A percentile compares a stretch with the other conserved stretches of the same genome.
phyloP scores from a whole-genome alignment of 179 eudicot species.

The Pouteria campechiana region DNA sequence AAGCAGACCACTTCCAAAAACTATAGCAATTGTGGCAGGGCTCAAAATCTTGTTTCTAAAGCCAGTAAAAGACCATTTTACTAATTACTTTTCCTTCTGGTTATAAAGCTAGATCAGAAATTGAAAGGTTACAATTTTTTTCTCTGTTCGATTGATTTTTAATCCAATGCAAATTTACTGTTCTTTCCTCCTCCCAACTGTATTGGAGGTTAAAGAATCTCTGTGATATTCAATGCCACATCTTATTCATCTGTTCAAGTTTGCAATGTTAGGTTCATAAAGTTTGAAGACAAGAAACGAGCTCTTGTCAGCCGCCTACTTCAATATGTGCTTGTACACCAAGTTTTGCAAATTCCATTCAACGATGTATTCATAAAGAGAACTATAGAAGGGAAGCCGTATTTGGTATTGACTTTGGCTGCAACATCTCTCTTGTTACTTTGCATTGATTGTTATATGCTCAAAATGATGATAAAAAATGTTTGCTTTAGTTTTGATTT shows the following conservation, averaged over 20 bases:
- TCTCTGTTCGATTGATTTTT: neutral
- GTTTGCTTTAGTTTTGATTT: too few relatives aligned
- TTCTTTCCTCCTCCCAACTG: too few relatives aligned
- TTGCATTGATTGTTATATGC: neutral
- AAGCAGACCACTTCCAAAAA: too few relatives aligned
- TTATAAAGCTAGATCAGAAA: too few relatives aligned
- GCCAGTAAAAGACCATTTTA: too few relatives aligned
- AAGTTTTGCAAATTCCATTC: constrained; percentile 43
- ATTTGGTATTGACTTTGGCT: constrained; percentile 25
- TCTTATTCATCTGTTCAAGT: too few relatives aligned
- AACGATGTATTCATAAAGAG: constrained; percentile 40
- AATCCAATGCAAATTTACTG: neutral
- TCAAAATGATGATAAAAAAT: too few relatives aligned
- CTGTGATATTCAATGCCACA: neutral
- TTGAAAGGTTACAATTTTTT: too few relatives aligned
- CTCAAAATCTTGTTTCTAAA: too few relatives aligned
- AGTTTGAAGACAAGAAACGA: constrained; percentile 53
- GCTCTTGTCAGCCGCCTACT: constrained; percentile 63
- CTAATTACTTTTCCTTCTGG: too few relatives aligned
- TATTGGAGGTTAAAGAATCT: neutral
- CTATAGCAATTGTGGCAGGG: too few relatives aligned
- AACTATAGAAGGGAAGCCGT: constrained; percentile 65
- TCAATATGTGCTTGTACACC: constrained; percentile 59
- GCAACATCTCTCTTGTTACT: neutral
- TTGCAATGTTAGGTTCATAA: constrained; percentile 31